These are phyloP conservation scores for Carallia pectinifolia DNA, from an alignment of 345 rosid species.

Conservation along the genomic window DNA sequence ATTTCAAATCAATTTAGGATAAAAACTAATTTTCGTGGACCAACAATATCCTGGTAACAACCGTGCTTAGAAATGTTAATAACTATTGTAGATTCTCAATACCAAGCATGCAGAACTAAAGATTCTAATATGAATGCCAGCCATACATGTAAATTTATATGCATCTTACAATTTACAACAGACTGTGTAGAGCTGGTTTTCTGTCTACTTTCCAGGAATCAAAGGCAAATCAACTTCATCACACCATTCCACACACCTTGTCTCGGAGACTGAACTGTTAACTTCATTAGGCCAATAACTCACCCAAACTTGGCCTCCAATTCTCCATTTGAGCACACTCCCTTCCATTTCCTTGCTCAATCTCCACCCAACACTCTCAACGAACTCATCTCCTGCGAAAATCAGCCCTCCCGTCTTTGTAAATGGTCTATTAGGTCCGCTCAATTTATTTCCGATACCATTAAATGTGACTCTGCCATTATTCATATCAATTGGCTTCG, in stretches of 20 bases:
- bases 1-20: too few relatives aligned
- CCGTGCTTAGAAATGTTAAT: too few relatives aligned
- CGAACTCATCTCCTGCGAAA: slow-evolving; percentile 73
- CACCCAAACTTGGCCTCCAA: slow-evolving; percentile 76
- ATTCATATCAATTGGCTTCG: slow-evolving; percentile 15
- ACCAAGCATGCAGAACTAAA: too few relatives aligned
- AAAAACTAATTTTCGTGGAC: too few relatives aligned
- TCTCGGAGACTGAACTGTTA: slow-evolving; percentile 53
- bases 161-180: too few relatives aligned
- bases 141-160: too few relatives aligned
- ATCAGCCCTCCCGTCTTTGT: slow-evolving; percentile 77
- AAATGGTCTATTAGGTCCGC: slow-evolving; percentile 44
- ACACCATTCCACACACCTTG: slow-evolving; percentile 80
- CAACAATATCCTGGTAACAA: too few relatives aligned
- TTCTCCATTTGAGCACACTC: slow-evolving; percentile 83
- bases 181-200: too few relatives aligned
- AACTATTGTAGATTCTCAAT: too few relatives aligned
- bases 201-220: slow-evolving; percentile 34
- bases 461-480: not conserved
- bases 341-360: slow-evolving; percentile 89
- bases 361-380: slow-evolving; percentile 71
- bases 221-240: slow-evolving; percentile 88
- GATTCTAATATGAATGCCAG: too few relatives aligned
- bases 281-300: slow-evolving; percentile 68
- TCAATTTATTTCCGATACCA: slow-evolving; percentile 10